Evolutionary conservation across 371 early-diverging fungal genomes (phyloP).

Genomic region (Mortierella polycephala): DNA sequence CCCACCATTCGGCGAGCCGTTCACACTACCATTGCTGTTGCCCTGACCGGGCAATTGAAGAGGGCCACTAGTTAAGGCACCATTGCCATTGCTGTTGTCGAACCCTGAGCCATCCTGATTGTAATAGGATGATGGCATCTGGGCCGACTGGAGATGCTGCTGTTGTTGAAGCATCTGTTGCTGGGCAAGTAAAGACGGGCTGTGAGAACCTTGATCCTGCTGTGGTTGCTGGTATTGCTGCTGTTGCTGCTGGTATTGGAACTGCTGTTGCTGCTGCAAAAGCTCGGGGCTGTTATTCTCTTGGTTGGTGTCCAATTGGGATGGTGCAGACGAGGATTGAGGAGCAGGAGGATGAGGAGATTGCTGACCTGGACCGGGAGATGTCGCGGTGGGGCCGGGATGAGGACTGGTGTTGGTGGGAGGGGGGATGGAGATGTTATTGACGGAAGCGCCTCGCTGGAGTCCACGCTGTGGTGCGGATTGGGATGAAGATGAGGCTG

Average conservation of each 20-base stretch:
- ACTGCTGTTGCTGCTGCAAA: constrained; percentile 6
- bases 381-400: neutral
- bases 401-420: constrained; percentile 10
- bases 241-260: constrained; percentile 3
- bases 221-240: constrained; percentile 6
- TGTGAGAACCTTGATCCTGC: constrained; percentile 10
- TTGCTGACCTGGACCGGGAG: constrained; percentile 7
- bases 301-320: constrained; percentile 3
- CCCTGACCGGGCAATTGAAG: constrained; percentile 11
- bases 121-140: neutral
- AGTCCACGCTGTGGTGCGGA: constrained; percentile 8
- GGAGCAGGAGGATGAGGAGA: neutral
- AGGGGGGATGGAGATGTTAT: constrained; percentile 24
- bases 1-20: constrained; percentile 1
- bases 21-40: constrained; percentile 10
- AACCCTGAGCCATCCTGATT: constrained; percentile 1
- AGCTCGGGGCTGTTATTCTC: neutral
- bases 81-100: neutral
- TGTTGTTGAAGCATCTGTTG: constrained; percentile 15
- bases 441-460: constrained; percentile 31
- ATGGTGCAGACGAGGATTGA: neutral
- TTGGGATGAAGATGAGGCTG: constrained; percentile 5
- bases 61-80: constrained; percentile 13
- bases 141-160: constrained; percentile 7
- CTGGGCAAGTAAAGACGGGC: constrained; percentile 5